A percentile compares a stretch with the other conserved stretches of the same genome.
These are phyloP conservation scores for Penicillium salamii DNA, from an alignment of 495 filamentous ascomycete genomes.

Conservation along the genomic window DNA sequence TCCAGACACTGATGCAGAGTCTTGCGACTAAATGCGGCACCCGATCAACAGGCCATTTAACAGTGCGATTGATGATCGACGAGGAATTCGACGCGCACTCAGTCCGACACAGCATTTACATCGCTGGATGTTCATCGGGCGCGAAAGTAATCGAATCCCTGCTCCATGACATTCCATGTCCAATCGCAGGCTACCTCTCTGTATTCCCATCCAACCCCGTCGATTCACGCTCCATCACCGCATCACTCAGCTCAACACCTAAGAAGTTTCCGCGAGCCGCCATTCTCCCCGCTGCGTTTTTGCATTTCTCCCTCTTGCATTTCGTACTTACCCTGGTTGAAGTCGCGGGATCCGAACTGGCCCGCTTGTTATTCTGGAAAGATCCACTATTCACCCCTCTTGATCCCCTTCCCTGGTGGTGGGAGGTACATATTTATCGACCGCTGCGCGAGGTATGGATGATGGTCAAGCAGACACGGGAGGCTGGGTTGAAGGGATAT, in stretches of 20 bases:
- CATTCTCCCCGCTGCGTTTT: not conserved
- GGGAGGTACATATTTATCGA: conserved; percentile 40
- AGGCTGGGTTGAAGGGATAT: conserved; percentile 5
- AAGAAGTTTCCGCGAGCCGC: not conserved
- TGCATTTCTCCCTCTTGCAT: conserved; percentile 12
- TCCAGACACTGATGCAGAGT: conserved; percentile 57
- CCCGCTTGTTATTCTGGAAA: conserved; percentile 32
- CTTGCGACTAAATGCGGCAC: conserved; percentile 49
- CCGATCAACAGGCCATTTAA: conserved; percentile 65
- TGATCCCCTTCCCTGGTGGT: conserved; percentile 49
- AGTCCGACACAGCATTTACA: conserved; percentile 39
- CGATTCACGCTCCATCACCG: conserved; percentile 5
- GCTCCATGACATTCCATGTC: conserved; percentile 20
- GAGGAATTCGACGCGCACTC: conserved; percentile 37
- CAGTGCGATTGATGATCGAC: conserved; percentile 62
- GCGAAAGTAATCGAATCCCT: conserved; percentile 26
- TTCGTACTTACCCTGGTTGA: conserved; percentile 5
- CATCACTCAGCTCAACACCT: conserved; percentile 13
- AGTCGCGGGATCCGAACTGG: conserved; percentile 7
- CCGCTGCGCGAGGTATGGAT: conserved; percentile 33
- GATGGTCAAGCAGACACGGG: conserved; percentile 23
- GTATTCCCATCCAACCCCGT: conserved; percentile 24
- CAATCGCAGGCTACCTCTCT: conserved; percentile 36
- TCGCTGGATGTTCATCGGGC: conserved; percentile 37
- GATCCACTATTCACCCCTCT: conserved; percentile 29